Evolutionary conservation across 805 yeast species (phyloP).

Genomic region (Phaffomyces thermotolerans): DNA sequence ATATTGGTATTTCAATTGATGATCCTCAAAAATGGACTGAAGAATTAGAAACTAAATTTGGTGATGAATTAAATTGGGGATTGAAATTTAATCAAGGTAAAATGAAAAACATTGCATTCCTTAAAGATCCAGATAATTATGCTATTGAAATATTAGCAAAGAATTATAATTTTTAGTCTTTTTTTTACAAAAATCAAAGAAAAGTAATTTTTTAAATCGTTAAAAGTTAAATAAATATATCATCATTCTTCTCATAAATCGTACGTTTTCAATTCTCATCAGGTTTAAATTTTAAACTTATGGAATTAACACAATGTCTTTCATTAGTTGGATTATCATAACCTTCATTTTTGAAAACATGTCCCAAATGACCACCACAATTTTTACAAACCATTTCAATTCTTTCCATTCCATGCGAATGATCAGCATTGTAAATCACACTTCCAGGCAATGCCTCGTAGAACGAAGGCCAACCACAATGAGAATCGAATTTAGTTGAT

Average conservation of each 20-base stretch:
- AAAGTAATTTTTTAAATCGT: too few species aligned
- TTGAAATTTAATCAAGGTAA: slow-evolving; percentile 49
- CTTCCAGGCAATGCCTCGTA: slow-evolving; percentile 84
- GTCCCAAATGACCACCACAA: slow-evolving; percentile 96
- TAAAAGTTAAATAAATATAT: too few species aligned
- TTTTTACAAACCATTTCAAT: slow-evolving; percentile 82
- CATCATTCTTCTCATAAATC: not conserved
- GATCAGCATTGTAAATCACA: slow-evolving; percentile 54
- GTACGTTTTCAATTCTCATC: not conserved
- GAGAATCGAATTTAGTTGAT: slow-evolving; percentile 75
- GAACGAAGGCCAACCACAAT: slow-evolving; percentile 99
- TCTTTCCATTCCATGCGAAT: slow-evolving; percentile 66
- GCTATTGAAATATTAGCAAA: slow-evolving; percentile 63
- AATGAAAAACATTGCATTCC: slow-evolving; percentile 57
- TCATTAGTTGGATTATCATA: slow-evolving; percentile 74
- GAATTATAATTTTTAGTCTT: slow-evolving; percentile 9
- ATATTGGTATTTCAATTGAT: slow-evolving; percentile 65
- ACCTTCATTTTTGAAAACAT: slow-evolving; percentile 92
- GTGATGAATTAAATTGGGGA: slow-evolving; percentile 52
- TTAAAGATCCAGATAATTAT: slow-evolving; percentile 89
- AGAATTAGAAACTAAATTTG: slow-evolving; percentile 37
- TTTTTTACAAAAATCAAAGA: too few species aligned
- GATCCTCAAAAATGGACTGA: slow-evolving; percentile 53
- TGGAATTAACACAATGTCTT: slow-evolving; percentile 92
- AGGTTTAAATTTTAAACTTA: slow-evolving; percentile 57